These are phyloP conservation scores for Coemansia sp. DNA, from an alignment of 192 early-diverging fungal genomes.

Conservation along the genomic window DNA sequence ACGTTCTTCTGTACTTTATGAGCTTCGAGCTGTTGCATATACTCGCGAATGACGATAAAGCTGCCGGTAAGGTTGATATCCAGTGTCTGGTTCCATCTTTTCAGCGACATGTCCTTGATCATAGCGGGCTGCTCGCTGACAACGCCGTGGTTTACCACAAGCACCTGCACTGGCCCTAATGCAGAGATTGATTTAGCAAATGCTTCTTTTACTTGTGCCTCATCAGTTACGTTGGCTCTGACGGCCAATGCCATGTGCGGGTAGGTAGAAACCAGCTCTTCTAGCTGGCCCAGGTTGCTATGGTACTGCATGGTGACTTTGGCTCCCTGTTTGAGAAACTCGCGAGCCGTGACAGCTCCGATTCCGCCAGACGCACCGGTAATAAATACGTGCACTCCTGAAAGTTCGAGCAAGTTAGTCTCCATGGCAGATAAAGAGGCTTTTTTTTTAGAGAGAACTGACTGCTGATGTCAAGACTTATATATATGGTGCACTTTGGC, in stretches of 20 bases:
- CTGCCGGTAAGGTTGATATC: constrained; percentile 58
- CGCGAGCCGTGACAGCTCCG: constrained; percentile 45
- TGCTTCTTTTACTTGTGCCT: constrained; percentile 30
- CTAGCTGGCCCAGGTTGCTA: constrained; percentile 19
- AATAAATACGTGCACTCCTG: constrained; percentile 52
- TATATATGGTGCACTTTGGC: no score
- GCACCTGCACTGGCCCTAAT: constrained; percentile 51
- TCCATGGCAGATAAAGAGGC: constrained; percentile 2
- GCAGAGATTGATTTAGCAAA: constrained; percentile 9
- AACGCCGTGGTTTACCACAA: constrained; percentile 60
- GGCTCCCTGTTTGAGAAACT: constrained; percentile 54
- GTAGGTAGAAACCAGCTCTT: constrained; percentile 26
- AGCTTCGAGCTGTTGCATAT: constrained; percentile 24
- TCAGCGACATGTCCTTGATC: constrained; percentile 57
- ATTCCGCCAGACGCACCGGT: constrained; percentile 62
- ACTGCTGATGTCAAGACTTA: neutral
- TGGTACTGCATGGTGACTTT: constrained; percentile 58
- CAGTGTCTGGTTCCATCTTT: constrained; percentile 53
- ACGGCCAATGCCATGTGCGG: constrained; percentile 18
- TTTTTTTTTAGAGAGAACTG: neutral
- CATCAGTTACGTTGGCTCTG: constrained; percentile 43
- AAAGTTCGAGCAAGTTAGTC: constrained; percentile 26
- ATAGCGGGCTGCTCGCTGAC: constrained; percentile 51
- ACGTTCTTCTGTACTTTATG: constrained; percentile 33
- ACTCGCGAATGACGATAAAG: constrained; percentile 50